A percentile compares a stretch with the other conserved stretches of the same genome.
These are phyloP conservation scores for Balansia obtecta DNA, from an alignment of 2,329 filamentous ascomycete genomes.

Conservation along the genomic window DNA sequence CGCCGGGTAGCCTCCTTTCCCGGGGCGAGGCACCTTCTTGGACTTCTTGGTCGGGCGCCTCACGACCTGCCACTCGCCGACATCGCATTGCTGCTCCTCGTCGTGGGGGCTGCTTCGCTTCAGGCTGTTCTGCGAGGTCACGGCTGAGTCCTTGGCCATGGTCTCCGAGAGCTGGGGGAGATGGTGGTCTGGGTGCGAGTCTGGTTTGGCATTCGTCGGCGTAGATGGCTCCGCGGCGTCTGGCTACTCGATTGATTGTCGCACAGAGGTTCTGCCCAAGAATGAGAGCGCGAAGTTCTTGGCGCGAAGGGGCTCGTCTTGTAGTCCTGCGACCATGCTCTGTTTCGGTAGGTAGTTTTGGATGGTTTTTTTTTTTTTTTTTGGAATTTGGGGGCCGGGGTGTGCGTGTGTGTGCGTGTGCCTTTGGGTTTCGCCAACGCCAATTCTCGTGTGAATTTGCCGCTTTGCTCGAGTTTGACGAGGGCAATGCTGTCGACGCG, in stretches of 20 bases:
- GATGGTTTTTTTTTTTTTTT: too few species aligned
- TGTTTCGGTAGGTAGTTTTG: background rate
- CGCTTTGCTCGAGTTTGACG: background rate
- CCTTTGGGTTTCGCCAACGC: too few species aligned
- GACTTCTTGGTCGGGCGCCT: slow-evolving; percentile 42
- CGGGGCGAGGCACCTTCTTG: slow-evolving; percentile 47
- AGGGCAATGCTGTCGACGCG: background rate
- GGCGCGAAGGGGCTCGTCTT: slow-evolving; percentile 9
- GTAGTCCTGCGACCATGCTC: slow-evolving; percentile 10
- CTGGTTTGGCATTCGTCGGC: background rate
- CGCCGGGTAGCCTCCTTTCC: slow-evolving; percentile 46
- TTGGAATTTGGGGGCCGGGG: too few species aligned
- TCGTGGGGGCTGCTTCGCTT: slow-evolving; percentile 38
- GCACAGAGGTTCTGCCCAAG: slow-evolving; percentile 1
- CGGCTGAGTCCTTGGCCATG: slow-evolving; percentile 10
- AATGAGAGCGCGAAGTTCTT: slow-evolving; percentile 8
- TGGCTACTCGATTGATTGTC: background rate
- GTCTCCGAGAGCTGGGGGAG: background rate
- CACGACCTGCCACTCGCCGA: slow-evolving; percentile 42
- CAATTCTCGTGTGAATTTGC: too few species aligned
- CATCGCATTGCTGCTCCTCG: slow-evolving; percentile 12
- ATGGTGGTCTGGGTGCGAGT: background rate
- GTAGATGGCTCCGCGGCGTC: background rate
- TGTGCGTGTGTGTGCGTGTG: too few species aligned
- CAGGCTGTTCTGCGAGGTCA: slow-evolving; percentile 23